phyloP scores from a whole-genome alignment of 2,329 filamentous ascomycete genomes.

The Hymenoscyphus fructigenus region DNA sequence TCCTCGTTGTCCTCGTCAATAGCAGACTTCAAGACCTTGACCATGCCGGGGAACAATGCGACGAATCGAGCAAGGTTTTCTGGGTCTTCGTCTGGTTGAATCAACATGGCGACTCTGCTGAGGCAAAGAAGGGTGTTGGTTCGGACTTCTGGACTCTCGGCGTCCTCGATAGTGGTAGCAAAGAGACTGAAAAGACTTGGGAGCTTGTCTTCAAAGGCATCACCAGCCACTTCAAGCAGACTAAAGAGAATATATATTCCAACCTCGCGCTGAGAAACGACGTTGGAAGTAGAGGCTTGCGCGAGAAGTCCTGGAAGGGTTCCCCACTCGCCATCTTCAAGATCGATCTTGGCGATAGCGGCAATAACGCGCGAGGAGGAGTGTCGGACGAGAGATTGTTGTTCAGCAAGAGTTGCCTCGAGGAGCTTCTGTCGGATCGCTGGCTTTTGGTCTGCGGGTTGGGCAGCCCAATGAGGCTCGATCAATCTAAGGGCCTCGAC shows the following conservation, averaged over 20 bases:
- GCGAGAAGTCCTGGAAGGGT: conserved; percentile 79
- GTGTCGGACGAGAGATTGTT: conserved; percentile 74
- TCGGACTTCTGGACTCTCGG: conserved; percentile 86
- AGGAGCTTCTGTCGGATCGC: conserved; percentile 80
- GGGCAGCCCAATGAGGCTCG: conserved; percentile 78
- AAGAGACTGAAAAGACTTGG: conserved; percentile 80
- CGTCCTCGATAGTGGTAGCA: conserved; percentile 82
- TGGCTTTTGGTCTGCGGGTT: conserved; percentile 73
- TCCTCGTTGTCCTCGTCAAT: conserved; percentile 82
- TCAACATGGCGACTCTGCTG: conserved; percentile 80
- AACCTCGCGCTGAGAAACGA: conserved; percentile 80
- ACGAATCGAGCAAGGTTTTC: conserved; percentile 74
- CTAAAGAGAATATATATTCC: conserved; percentile 92
- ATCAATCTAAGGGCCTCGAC: conserved; percentile 86
- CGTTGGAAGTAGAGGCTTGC: conserved; percentile 72
- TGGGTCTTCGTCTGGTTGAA: conserved; percentile 83
- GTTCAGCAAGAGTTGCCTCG: conserved; percentile 78
- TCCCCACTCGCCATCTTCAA: conserved; percentile 81
- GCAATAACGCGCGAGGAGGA: conserved; percentile 86
- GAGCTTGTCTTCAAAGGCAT: conserved; percentile 80
- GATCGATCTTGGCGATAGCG: conserved; percentile 80
- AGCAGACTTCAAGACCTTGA: conserved; percentile 80
- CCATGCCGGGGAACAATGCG: conserved; percentile 80
- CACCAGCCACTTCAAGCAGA: conserved; percentile 82
- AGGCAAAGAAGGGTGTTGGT: conserved; percentile 93